phyloP scores from a whole-genome alignment of 495 filamentous ascomycete genomes.

The Astrothelium subdiscretum region DNA sequence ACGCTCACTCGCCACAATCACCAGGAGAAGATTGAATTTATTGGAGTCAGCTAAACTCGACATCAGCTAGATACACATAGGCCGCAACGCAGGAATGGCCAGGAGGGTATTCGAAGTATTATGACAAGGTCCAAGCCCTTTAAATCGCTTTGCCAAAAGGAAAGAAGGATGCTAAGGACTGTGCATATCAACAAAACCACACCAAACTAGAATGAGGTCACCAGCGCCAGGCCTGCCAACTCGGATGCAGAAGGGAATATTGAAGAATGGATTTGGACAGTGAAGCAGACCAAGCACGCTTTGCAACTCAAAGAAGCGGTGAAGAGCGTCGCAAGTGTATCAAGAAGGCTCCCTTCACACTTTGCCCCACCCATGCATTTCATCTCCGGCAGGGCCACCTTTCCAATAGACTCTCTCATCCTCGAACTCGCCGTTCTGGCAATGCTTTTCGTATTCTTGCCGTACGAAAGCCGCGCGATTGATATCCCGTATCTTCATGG shows the following conservation, averaged over 20 bases:
- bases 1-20: too few relatives aligned
- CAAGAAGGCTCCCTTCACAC: slow-evolving; percentile 11
- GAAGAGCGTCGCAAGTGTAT: neutral
- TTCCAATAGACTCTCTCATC: slow-evolving; percentile 18
- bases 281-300: neutral
- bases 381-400: slow-evolving; percentile 12
- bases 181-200: neutral
- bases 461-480: slow-evolving; percentile 15
- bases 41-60: neutral
- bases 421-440: slow-evolving; percentile 18
- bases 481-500: slow-evolving; percentile 13
- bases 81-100: neutral
- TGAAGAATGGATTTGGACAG: neutral
- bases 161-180: neutral
- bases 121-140: neutral
- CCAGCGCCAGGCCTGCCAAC: neutral
- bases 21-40: neutral
- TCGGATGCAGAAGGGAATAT: neutral
- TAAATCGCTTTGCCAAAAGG: too few relatives aligned
- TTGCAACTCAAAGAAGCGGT: neutral
- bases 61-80: neutral
- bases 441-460: slow-evolving; percentile 13
- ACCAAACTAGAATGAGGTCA: neutral
- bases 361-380: slow-evolving; percentile 22
- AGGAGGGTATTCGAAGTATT: neutral